Percentiles rank a stretch among this genome's conserved stretches.
phyloP scores from a whole-genome alignment of 768 basidiomycete species.

The Sutorius australiensis region DNA sequence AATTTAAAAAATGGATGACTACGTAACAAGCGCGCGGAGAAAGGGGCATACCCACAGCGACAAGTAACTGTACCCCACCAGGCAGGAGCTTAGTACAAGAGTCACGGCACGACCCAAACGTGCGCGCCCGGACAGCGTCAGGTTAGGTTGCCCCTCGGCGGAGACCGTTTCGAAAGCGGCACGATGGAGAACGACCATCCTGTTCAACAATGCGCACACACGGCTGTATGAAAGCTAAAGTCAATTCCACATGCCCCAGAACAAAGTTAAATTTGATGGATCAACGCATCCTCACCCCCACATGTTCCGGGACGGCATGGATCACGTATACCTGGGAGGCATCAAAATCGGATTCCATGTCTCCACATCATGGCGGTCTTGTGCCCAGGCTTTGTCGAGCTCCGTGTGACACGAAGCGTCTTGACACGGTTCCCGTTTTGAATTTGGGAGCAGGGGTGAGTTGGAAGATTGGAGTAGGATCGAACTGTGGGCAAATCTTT shows the following conservation, averaged over 20 bases:
- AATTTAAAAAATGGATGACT: conserved; percentile 4
- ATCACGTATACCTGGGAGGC: conserved; percentile 26
- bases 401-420: conserved; percentile 26
- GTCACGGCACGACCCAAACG: conserved; percentile 5
- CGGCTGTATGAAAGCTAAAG: conserved; percentile 24
- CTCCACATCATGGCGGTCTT: conserved; percentile 36
- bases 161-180: conserved; percentile 60
- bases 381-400: conserved; percentile 27
- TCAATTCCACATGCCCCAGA: conserved; percentile 19
- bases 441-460: conserved; percentile 37
- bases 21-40: conserved; percentile 12
- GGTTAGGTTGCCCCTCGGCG: conserved; percentile 48
- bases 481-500: conserved; percentile 13
- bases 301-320: conserved; percentile 8
- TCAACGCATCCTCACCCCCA: conserved; percentile 1
- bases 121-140: conserved; percentile 62
- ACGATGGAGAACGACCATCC: conserved; percentile 56
- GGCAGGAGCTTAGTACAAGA: conserved; percentile 8
- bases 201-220: conserved; percentile 51
- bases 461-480: conserved; percentile 31
- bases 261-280: conserved; percentile 17
- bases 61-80: conserved; percentile 45
- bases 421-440: conserved; percentile 42
- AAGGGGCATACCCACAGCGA: conserved; percentile 44
- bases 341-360: conserved; percentile 39